These are phyloP conservation scores for Scalesia atractyloides DNA, from an alignment of 129 eudicot genomes.

Conservation along the genomic window DNA sequence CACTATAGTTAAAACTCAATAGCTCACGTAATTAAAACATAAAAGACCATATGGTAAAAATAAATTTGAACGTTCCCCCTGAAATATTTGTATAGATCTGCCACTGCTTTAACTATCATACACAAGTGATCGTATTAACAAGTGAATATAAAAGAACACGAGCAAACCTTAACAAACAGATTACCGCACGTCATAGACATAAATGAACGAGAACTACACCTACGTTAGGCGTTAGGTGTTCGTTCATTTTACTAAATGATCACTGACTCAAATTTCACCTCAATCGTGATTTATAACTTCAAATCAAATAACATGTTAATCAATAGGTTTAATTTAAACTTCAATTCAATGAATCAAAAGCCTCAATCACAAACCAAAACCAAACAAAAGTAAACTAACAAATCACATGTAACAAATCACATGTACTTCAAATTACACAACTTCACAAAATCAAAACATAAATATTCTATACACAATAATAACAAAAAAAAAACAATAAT, in stretches of 20 bases:
- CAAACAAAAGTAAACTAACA: not conserved
- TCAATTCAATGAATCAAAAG: not conserved
- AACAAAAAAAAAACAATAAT: not conserved
- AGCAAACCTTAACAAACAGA: too few relatives aligned
- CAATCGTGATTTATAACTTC: not conserved
- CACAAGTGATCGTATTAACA: too few relatives aligned
- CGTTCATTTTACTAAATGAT: not conserved
- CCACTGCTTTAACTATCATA: too few relatives aligned
- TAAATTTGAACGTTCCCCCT: too few relatives aligned
- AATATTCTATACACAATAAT: not conserved
- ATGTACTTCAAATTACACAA: not conserved
- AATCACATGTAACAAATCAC: not conserved
- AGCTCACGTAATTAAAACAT: too few relatives aligned
- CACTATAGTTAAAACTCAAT: too few relatives aligned
- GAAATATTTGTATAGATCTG: too few relatives aligned
- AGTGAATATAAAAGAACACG: too few relatives aligned
- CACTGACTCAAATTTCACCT: not conserved
- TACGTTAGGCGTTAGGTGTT: too few relatives aligned
- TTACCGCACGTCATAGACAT: too few relatives aligned
- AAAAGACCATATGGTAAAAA: too few relatives aligned
- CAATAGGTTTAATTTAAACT: not conserved
- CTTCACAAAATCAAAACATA: constrained; percentile 1
- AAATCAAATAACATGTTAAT: not conserved
- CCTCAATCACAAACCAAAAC: not conserved
- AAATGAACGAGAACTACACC: too few relatives aligned